Evolutionary conservation across 169 alveolate genomes (phyloP).

Genomic region (Sarcocystis neurona): DNA sequence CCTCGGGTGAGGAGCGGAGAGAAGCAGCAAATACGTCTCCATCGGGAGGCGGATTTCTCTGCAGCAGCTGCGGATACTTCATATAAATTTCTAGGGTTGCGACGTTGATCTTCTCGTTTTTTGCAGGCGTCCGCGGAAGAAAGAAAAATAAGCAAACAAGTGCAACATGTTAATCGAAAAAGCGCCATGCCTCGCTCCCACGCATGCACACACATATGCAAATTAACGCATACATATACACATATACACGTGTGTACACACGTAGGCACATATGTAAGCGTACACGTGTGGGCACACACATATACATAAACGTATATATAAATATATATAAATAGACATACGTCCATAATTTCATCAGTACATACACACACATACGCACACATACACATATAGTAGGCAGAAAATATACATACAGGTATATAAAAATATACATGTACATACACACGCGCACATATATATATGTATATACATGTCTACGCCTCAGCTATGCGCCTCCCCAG

Average conservation of each 20-base stretch:
- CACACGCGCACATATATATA: not conserved
- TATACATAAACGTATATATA: not conserved
- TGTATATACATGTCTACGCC: too few relatives aligned
- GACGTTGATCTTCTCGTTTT: not conserved
- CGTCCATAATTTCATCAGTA: too few relatives aligned
- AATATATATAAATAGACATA: not conserved
- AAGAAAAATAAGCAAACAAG: too few relatives aligned
- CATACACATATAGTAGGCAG: too few relatives aligned
- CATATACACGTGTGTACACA: not conserved
- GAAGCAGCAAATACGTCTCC: not conserved
- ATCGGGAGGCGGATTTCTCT: slow-evolving; percentile 21
- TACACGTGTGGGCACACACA: not conserved
- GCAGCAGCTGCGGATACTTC: slow-evolving; percentile 2
- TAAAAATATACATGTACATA: not conserved
- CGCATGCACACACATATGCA: too few relatives aligned
- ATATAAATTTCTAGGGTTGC: slow-evolving; percentile 12
- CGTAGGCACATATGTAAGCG: not conserved
- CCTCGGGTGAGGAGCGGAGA: slow-evolving; percentile 21
- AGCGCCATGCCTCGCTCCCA: too few relatives aligned
- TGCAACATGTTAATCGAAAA: too few relatives aligned
- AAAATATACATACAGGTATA: too few relatives aligned
- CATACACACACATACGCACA: not conserved
- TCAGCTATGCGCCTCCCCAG: too few relatives aligned
- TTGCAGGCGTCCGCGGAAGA: too few relatives aligned
- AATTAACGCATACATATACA: too few relatives aligned